These are phyloP conservation scores for Fragilariopsis cylindrus DNA, from an alignment of 108 stramenopile genomes.

Conservation along the genomic window DNA sequence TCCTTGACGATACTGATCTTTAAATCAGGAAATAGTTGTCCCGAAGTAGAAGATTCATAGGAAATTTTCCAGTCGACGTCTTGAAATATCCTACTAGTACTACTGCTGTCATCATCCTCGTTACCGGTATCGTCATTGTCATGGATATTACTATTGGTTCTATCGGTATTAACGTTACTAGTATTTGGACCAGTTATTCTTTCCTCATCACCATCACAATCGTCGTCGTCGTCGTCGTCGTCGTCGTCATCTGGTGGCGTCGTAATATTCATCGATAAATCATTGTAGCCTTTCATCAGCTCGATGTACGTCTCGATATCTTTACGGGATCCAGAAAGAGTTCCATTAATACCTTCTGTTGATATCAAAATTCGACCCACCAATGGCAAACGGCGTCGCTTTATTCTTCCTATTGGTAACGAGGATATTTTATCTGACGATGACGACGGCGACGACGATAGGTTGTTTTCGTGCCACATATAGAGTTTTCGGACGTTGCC, in stretches of 20 bases:
- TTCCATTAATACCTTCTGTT: conserved; percentile 78
- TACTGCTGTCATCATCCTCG: background rate
- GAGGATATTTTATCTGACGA: conserved; percentile 20
- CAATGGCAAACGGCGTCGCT: conserved; percentile 23
- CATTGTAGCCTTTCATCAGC: conserved; percentile 35
- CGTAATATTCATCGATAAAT: background rate
- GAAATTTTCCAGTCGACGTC: conserved; percentile 79
- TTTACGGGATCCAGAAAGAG: conserved; percentile 46
- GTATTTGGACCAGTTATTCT: background rate
- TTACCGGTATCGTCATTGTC: background rate
- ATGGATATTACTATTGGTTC: conserved; percentile 10
- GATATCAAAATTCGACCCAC: conserved; percentile 68
- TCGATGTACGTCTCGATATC: conserved; percentile 41
- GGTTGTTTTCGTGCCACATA: conserved; percentile 14
- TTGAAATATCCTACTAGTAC: conserved; percentile 30
- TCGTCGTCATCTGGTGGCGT: background rate
- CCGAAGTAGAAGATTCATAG: conserved; percentile 9
- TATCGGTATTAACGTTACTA: conserved; percentile 1
- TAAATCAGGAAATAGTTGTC: conserved; percentile 76
- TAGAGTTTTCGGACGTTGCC: conserved; percentile 1
- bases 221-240: background rate
- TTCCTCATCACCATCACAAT: conserved; percentile 2
- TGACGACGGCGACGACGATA: background rate
- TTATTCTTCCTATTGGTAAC: conserved; percentile 43
- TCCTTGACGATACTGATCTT: conserved; percentile 81